Base-by-base conservation (phyloP, 2,329 filamentous ascomycete genomes). In the Trichoderma lentiforme region DNA sequence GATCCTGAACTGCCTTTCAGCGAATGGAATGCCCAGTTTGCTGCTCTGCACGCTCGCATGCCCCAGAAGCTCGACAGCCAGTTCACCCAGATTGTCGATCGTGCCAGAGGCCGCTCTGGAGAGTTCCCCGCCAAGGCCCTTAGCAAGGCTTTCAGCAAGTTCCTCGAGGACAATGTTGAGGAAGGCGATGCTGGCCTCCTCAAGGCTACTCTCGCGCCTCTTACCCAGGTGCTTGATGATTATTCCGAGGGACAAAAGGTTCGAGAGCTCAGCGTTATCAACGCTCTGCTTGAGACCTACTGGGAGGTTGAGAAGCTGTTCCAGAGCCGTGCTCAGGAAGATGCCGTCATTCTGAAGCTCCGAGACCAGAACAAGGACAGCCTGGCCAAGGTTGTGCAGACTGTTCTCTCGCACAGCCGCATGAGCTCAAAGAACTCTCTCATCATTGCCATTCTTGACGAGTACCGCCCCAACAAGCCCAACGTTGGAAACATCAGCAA, bases 361-460 rank as follows among this genome's bases (percentile, higher is more conserved):
- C 92, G 96, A 86, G 96, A 99, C 76, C 93, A 97, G 84, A 92
- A 99, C 87, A 98, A 95, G 86, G 96, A 98, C 39, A 93, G 97
- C 79, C 92, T 97, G 75, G 81, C 86, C 77, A 92, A 91, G 80
- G 93, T 98, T 73, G 91, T 98, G 21, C 91, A 96, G 79, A 95
- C 89, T 24, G 95, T 97, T 5, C 89, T 99, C 30, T 98, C 96
- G 0, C 96, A 99, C 86, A 96, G 94, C 82, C 92, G 93, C 74
- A 93, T 98, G 71, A 92, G 90, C 76, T 90, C 94, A 73, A 99
- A 99, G 91, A 98, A 96, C 84, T 95, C 96, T 77, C 88, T 99
- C 65, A 86, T 98, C 66, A 85, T 98, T 63, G 95, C 95, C 60
- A 94, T 99, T 71, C 87, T 99, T 39, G 94, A 98, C 47, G 92